A percentile compares a stretch with the other conserved stretches of the same genome.
These are phyloP conservation scores for Linum usitatissimum DNA, from an alignment of 345 rosid species.

Conservation along the genomic window DNA sequence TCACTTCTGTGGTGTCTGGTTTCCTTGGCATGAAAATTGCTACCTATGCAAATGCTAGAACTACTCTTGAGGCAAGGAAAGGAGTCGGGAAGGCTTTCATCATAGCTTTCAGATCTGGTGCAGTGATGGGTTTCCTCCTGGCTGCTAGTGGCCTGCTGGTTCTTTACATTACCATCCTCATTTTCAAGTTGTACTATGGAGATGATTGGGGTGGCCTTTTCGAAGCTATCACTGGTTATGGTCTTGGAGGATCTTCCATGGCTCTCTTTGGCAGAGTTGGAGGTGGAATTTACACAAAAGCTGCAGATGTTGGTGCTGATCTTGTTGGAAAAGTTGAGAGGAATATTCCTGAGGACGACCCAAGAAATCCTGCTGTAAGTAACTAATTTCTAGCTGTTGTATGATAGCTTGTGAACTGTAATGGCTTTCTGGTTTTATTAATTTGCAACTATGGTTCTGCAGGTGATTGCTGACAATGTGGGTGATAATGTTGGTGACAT, in stretches of 20 bases:
- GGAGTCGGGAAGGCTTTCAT: slow-evolving; percentile 86
- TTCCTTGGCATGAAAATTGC: slow-evolving; percentile 95
- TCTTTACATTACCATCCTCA: slow-evolving; percentile 38
- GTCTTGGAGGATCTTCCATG: slow-evolving; percentile 87
- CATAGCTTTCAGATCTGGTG: slow-evolving; percentile 63
- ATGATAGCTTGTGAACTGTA: not conserved
- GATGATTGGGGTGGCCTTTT: slow-evolving; percentile 79
- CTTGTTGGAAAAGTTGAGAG: slow-evolving; percentile 81
- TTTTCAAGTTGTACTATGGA: slow-evolving; percentile 63
- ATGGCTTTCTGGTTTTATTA: not conserved
- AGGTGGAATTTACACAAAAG: slow-evolving; percentile 78
- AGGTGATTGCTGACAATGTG: slow-evolving; percentile 85
- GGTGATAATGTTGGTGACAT: slow-evolving; percentile 84
- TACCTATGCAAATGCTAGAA: slow-evolving; percentile 81
- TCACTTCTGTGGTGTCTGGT: slow-evolving; percentile 56
- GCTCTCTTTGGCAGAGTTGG: slow-evolving; percentile 81
- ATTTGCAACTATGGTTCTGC: slow-evolving; percentile 15
- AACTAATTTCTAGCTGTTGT: slow-evolving; percentile 9
- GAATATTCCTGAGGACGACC: slow-evolving; percentile 77
- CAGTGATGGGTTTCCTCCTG: slow-evolving; percentile 54
- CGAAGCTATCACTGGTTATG: slow-evolving; percentile 78
- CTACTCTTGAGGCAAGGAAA: slow-evolving; percentile 82
- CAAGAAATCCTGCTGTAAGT: slow-evolving; percentile 78
- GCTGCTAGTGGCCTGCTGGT: not conserved
- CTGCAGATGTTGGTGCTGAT: slow-evolving; percentile 89